These are phyloP conservation scores for Tylopilus subfusipes DNA, from an alignment of 768 basidiomycete genomes.

Conservation along the genomic window DNA sequence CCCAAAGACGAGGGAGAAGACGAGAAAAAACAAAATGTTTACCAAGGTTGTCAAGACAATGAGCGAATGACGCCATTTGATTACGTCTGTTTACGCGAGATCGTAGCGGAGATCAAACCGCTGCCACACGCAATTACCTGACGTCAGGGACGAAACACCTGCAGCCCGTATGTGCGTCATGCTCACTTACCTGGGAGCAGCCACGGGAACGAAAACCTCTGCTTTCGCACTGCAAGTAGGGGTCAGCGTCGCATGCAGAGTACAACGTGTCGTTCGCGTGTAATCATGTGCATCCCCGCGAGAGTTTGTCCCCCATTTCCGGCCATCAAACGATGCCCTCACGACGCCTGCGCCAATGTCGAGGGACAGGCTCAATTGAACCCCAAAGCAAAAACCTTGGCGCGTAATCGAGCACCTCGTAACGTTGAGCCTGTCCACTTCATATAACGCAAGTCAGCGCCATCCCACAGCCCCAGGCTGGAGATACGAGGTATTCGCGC, in stretches of 20 bases:
- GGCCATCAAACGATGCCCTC: constrained; percentile 11
- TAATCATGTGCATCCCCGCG: constrained; percentile 12
- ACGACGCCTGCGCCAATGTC: background rate
- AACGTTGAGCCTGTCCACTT: constrained; percentile 7
- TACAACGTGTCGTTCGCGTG: constrained; percentile 17
- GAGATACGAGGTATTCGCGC: no score
- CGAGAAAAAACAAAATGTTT: background rate
- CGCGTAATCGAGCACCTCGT: no score
- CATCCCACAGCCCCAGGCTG: constrained; percentile 10
- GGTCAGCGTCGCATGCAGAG: constrained; percentile 14
- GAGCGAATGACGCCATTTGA: constrained; percentile 27
- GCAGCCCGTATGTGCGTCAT: constrained; percentile 21
- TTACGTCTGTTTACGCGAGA: constrained; percentile 43
- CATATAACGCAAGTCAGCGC: constrained; percentile 1
- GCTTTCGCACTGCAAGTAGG: constrained; percentile 53
- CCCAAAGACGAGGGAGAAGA: background rate
- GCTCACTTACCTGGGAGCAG: constrained; percentile 72
- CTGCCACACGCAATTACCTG: constrained; percentile 30
- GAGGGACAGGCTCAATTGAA: background rate
- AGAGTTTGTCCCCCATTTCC: constrained; percentile 9
- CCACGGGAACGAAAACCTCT: constrained; percentile 84
- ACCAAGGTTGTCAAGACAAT: constrained; percentile 34
- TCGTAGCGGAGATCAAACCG: constrained; percentile 60
- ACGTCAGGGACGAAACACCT: constrained; percentile 24
- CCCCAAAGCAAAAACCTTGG: no score